These are phyloP conservation scores for Fraxinus quadrangulata DNA, from an alignment of 257 asterid species.

Conservation along the genomic window DNA sequence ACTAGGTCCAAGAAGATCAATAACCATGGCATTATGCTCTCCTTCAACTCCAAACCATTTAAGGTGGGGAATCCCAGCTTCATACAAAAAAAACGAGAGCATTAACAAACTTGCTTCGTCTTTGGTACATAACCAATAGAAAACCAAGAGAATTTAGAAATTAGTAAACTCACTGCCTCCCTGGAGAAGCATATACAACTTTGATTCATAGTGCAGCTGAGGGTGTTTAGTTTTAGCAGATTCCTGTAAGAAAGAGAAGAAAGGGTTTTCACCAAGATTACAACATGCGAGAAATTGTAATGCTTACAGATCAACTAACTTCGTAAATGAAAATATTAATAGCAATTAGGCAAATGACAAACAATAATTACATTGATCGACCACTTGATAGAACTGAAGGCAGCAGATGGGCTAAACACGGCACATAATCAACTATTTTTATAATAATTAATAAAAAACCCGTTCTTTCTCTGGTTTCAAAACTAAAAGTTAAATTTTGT, in stretches of 20 bases:
- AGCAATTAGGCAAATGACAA: background rate
- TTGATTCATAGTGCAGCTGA: conserved; percentile 91
- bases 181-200: conserved; percentile 84
- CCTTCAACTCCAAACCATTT: conserved; percentile 94
- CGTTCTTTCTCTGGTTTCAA: background rate
- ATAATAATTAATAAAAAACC: background rate
- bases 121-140: conserved; percentile 12
- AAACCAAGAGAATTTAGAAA: conserved; percentile 10
- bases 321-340: conserved; percentile 16
- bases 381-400: background rate
- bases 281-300: background rate
- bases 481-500: background rate
- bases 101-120: conserved; percentile 16
- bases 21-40: conserved; percentile 83
- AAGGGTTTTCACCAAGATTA: conserved; percentile 5
- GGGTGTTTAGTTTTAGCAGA: conserved; percentile 86
- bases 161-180: conserved; percentile 76
- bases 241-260: conserved; percentile 47
- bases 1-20: conserved; percentile 91
- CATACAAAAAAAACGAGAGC: conserved; percentile 27
- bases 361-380: conserved; percentile 11
- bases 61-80: conserved; percentile 87
- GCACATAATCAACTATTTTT: conserved; percentile 13
- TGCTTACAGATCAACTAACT: background rate
- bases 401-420: background rate